Evolutionary conservation across 2,329 filamentous ascomycete species (phyloP).

Genomic region (Alternaria arbusti): DNA sequence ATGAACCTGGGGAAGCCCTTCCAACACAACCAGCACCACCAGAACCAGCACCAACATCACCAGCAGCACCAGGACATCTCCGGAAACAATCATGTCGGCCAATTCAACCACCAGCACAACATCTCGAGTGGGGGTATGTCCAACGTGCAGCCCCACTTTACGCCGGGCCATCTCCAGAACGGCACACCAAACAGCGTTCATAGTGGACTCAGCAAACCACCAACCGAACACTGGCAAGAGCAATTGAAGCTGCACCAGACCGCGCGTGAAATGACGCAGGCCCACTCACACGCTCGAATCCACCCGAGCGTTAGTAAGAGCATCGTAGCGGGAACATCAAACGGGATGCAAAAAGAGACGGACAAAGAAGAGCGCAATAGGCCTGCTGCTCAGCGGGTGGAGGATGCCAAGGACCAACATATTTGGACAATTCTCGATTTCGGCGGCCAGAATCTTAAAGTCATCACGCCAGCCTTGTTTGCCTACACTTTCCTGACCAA

Average conservation of each 20-base stretch:
- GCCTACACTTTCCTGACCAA: constrained; percentile 86
- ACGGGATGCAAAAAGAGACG: constrained; percentile 57
- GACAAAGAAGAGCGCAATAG: constrained; percentile 68
- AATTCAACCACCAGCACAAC: constrained; percentile 68
- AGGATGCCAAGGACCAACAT: constrained; percentile 60
- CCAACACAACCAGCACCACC: constrained; percentile 62
- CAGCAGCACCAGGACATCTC: constrained; percentile 67
- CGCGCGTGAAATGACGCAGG: constrained; percentile 70
- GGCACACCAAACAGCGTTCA: constrained; percentile 63
- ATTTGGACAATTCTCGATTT: constrained; percentile 95
- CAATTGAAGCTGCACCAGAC: constrained; percentile 83
- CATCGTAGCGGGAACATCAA: constrained; percentile 61
- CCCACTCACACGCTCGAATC: constrained; percentile 75
- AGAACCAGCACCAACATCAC: constrained; percentile 61
- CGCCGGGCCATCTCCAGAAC: constrained; percentile 65
- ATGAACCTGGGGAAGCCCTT: constrained; percentile 74
- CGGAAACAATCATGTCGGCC: constrained; percentile 56
- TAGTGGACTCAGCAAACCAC: constrained; percentile 63
- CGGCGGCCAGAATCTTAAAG: constrained; percentile 91
- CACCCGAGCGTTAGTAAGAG: constrained; percentile 74
- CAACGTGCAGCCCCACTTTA: constrained; percentile 69
- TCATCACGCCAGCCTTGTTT: constrained; percentile 80
- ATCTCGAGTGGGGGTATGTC: constrained; percentile 67
- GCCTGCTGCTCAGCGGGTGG: constrained; percentile 63
- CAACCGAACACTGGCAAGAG: constrained; percentile 81